Conservation (phyloP, 352 stramenopile genomes). For the Thalassiosira mediterranea region DNA sequence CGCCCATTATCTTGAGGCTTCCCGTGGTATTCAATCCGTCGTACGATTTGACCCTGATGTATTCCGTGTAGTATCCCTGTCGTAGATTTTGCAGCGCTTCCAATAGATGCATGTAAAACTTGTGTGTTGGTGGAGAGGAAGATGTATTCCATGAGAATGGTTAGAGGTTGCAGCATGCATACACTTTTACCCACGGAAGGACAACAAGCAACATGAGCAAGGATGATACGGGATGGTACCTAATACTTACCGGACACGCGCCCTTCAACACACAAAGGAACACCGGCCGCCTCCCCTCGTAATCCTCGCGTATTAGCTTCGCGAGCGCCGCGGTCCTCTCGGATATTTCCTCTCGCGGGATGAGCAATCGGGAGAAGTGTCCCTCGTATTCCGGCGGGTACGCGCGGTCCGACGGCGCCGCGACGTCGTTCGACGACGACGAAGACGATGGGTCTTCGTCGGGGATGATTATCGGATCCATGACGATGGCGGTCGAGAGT, state of each 20-base stretch:
- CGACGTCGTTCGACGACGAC: too few species aligned
- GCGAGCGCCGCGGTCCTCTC: constrained; percentile 34
- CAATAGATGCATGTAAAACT: constrained; percentile 58
- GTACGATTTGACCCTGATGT: constrained; percentile 94
- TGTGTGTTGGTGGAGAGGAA: too few species aligned
- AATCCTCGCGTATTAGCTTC: constrained; percentile 52
- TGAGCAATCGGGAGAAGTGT: constrained; percentile 61
- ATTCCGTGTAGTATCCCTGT: constrained; percentile 91
- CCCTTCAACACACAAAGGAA: constrained; percentile 69
- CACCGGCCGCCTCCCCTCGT: constrained; percentile 59
- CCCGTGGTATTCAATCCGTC: constrained; percentile 90
- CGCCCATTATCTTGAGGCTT: constrained; percentile 91
- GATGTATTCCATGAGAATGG: too few species aligned
- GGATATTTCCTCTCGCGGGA: constrained; percentile 46
- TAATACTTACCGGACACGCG: constrained; percentile 39
- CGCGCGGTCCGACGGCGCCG: constrained; percentile 21
- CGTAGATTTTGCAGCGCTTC: constrained; percentile 46
- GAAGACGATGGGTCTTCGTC: too few species aligned
- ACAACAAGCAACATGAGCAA: too few species aligned
- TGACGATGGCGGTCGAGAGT: neutral
- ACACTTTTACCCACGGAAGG: too few species aligned
- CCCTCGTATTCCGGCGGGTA: constrained; percentile 69
- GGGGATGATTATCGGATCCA: too few species aligned
- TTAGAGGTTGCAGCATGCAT: too few species aligned
- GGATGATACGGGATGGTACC: too few species aligned